Base-by-base conservation (phyloP, 2,329 filamentous ascomycete species). In the Fusarium algeriense region DNA sequence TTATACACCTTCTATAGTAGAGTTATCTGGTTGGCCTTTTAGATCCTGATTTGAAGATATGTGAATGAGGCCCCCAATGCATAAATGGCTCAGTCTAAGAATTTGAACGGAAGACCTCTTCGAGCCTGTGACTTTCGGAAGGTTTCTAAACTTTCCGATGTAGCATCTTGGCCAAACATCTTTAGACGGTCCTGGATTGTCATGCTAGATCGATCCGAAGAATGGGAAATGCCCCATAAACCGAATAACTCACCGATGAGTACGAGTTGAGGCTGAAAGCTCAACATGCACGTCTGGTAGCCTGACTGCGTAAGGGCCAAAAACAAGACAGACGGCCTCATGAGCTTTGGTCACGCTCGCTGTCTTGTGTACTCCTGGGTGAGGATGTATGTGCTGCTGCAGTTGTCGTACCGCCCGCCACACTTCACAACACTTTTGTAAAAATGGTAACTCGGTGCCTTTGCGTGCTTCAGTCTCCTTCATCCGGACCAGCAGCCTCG, bases 401-500 rank as follows among this genome's bases (percentile, higher is more conserved):
- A 28, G 20, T 30, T 7, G 44, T 50, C 7, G 13, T 15, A 23
- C 12, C 17, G 17, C 26, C 34, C 19, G 52, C 12, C 28, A 20
- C 32, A 30, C 23, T 20, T 17, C 10, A 8, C 8, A 17, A 32
- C 26, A 48, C 37, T 37, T 20, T 35, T 14, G 14, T n/a, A 32
- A 15, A 17, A 20, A 32, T n/a, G 19, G 28, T 35, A 40, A 38
- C 34, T 15, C 35, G 28, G 7, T 41, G 13, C 19, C 19, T 50
- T 4, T 9, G 20, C 4, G 10, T 20, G 20, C n/a, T 14, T 76
- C 75, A 76, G 35, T 44, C 62, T 34, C 57, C 62, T 45, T 74
- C 68, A 52, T 60, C 67, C 23, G 35, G 56, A 23, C 26, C 54
- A 48, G 79, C 80, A 19, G 78, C 75, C 43, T 85, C 84, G 5